Base-by-base conservation (phyloP, 345 rosid species). In the Salix dunnii region DNA sequence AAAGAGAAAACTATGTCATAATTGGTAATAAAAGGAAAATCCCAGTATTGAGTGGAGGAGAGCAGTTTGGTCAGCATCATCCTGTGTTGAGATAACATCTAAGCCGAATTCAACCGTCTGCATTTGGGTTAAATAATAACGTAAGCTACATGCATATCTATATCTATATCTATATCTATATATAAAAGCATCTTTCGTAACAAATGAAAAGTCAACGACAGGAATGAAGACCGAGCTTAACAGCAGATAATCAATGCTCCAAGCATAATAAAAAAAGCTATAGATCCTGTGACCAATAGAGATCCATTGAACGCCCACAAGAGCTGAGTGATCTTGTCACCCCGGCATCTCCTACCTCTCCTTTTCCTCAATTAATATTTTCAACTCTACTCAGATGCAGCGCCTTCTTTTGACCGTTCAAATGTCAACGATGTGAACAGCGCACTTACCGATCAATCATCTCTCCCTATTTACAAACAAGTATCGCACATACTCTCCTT, bases 401-500 rank as follows among this genome's bases (percentile, higher is more conserved):
- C 33, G 63, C 20, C 46, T 49, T 65, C 13, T 65, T 33, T 67
- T 68, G 69, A 77, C 79, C 31, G 5, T 62, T 77, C 74, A 77
- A 77, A 70, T 77, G 79, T 70, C 79, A 77, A 70, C 79, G 23
- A 60, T 13, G 11, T 14, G 43, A n/a, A 31, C 46, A 53, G 28
- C 48, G 28, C 60, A 33, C 14, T 53, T 31, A 70, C 30, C 28
- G 18, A 6, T 28, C 62, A 49, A 46, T 28, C 31, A 35, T 21
- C 63, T n/a, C 28, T 58, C 63, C 46, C 46, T 42, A 42, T 42
- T 42, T 42, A 42, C 46, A 2, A 42, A 10, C 46, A 42, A 35
- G 36, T 35, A 35, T 35, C 36, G 36, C 46, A 9, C 46, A 42
- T 42, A 2, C 46, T 42, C 46, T 42, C 14, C 46, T 42, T 42